phyloP scores from a whole-genome alignment of 31 red algal genomes.

The Odonthalia washingtoniensis region DNA sequence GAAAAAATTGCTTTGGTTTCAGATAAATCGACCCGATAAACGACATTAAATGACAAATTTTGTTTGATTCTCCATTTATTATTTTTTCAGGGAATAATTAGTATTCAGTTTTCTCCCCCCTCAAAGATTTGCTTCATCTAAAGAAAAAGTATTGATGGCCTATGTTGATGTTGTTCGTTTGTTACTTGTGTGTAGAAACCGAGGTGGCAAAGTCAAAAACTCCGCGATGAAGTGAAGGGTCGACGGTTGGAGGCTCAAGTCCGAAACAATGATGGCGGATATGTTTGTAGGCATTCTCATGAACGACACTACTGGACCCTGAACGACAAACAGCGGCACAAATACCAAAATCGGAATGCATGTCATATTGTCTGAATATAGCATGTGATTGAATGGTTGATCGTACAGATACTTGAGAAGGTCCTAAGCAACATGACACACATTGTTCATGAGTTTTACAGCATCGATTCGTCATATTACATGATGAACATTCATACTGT shows the following conservation, averaged over 20 bases:
- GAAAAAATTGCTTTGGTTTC: too few relatives aligned
- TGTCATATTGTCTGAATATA: neutral
- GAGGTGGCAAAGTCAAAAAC: constrained; percentile 82
- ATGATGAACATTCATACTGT: constrained; percentile 63
- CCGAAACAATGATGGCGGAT: constrained; percentile 73
- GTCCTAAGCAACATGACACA: constrained; percentile 84
- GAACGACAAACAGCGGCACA: constrained; percentile 69
- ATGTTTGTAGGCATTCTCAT: constrained; percentile 82
- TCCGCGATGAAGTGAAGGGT: constrained; percentile 64
- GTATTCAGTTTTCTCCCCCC: too few relatives aligned
- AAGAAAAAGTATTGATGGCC: too few relatives aligned
- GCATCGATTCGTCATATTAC: constrained; percentile 39
- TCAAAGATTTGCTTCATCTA: too few relatives aligned
- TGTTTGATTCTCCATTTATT: too few relatives aligned
- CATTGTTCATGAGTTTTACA: constrained; percentile 71
- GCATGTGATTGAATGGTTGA: neutral
- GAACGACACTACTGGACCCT: constrained; percentile 60
- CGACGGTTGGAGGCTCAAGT: constrained; percentile 4
- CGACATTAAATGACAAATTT: too few relatives aligned
- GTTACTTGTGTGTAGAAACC: too few relatives aligned
- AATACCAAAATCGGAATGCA: constrained; percentile 50
- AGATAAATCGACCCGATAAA: too few relatives aligned
- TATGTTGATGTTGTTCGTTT: too few relatives aligned
- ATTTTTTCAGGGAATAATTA: too few relatives aligned
- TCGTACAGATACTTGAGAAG: neutral